Evolutionary conservation across 2,329 filamentous ascomycete species (phyloP).

Genomic region (Hymenoscyphus albidus): DNA sequence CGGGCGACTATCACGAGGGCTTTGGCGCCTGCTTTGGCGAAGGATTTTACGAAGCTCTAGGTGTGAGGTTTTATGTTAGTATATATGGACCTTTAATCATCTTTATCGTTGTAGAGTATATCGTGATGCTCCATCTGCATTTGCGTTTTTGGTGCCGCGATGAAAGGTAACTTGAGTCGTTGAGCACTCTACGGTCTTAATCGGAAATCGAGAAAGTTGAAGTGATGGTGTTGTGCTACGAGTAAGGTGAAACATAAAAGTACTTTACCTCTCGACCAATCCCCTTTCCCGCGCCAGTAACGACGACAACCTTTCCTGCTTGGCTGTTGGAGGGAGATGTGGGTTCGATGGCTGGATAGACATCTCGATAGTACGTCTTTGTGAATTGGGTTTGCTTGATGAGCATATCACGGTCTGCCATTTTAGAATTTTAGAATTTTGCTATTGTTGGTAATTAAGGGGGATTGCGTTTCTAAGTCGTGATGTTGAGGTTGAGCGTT

Average conservation of each 20-base stretch:
- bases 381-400: constrained; percentile 30
- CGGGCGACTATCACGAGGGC: constrained; percentile 37
- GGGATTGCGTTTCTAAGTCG: background rate
- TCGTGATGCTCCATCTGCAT: too few relatives aligned
- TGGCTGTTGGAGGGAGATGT: constrained; percentile 33
- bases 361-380: constrained; percentile 35
- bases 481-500: background rate
- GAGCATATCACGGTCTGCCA: constrained; percentile 1
- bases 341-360: constrained; percentile 41
- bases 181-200: too few relatives aligned
- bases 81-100: background rate
- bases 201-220: background rate
- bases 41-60: constrained; percentile 17
- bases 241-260: background rate
- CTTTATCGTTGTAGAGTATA: too few relatives aligned
- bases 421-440: background rate
- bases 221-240: too few relatives aligned
- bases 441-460: background rate
- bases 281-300: constrained; percentile 42
- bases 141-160: too few relatives aligned
- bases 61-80: background rate
- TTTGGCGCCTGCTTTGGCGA: constrained; percentile 35
- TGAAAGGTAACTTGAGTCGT: background rate
- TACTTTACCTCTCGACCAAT: constrained; percentile 28
- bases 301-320: constrained; percentile 31